Percentiles rank a stretch among this genome's conserved stretches.
Evolutionary conservation across 2,329 filamentous ascomycete species (phyloP).

Genomic region (Byssochlamys sp.): DNA sequence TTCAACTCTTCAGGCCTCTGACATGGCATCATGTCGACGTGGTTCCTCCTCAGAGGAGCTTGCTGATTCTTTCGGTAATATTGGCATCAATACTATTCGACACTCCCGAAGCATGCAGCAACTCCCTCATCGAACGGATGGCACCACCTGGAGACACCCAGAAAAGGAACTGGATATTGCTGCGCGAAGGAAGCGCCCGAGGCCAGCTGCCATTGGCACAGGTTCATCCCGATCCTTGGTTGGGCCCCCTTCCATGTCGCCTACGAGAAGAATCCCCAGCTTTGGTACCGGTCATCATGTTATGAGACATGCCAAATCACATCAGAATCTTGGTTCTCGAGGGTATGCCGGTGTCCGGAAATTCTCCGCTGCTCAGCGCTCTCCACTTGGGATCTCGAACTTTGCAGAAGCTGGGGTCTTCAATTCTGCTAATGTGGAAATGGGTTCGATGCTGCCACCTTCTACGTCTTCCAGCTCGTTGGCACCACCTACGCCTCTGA

Average conservation of each 20-base stretch:
- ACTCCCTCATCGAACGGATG: constrained; percentile 17
- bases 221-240: constrained; percentile 28
- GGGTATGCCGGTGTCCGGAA: constrained; percentile 39
- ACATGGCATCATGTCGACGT: constrained; percentile 19
- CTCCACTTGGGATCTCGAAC: constrained; percentile 37
- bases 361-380: constrained; percentile 36
- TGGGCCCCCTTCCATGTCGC: constrained; percentile 33
- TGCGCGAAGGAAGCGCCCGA: constrained; percentile 36
- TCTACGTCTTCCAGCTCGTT: constrained; percentile 26
- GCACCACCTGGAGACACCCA: constrained; percentile 24
- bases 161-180: constrained; percentile 38
- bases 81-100: constrained; percentile 24
- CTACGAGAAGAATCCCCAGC: constrained; percentile 26
- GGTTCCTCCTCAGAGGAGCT: constrained; percentile 28
- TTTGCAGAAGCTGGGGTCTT: constrained; percentile 36
- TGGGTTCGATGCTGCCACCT: constrained; percentile 23
- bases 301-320: constrained; percentile 38
- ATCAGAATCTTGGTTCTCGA: constrained; percentile 35
- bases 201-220: constrained; percentile 39
- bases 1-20: constrained; percentile 20
- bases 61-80: constrained; percentile 22
- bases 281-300: constrained; percentile 24
- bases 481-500: constrained; percentile 36
- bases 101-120: constrained; percentile 15
- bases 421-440: constrained; percentile 24